Conservation (phyloP, 306 rosid genomes). For the Malus sieversii region DNA sequence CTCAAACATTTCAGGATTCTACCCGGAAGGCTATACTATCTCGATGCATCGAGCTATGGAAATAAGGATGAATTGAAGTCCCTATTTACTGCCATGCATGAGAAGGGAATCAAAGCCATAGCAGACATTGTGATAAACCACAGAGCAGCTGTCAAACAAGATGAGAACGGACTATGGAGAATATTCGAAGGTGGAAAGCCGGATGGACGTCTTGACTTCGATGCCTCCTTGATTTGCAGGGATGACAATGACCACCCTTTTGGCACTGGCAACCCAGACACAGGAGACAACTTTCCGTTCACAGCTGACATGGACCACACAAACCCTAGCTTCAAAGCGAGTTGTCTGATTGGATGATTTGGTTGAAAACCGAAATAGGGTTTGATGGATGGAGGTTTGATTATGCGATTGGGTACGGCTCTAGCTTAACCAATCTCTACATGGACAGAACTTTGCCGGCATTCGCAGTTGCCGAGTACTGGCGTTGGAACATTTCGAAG, state of each 20-base stretch:
- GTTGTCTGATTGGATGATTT: conserved; percentile 73
- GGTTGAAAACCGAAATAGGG: conserved; percentile 64
- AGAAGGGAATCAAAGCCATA: conserved; percentile 38
- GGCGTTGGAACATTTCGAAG: conserved; percentile 19
- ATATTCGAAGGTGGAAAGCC: conserved; percentile 64
- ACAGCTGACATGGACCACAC: conserved; percentile 46
- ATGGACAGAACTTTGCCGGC: conserved; percentile 40
- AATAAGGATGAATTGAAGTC: conserved; percentile 46
- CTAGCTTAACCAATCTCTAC: conserved; percentile 35
- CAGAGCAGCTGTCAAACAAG: conserved; percentile 52
- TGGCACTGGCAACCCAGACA: conserved; percentile 57
- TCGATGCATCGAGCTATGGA: conserved; percentile 56
- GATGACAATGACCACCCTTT: conserved; percentile 47
- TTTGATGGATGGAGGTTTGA: conserved; percentile 75
- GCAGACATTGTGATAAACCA: conserved; percentile 81
- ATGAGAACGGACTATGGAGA: conserved; percentile 42
- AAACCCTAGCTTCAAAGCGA: conserved; percentile 51
- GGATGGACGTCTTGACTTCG: conserved; percentile 55
- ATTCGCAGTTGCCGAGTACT: conserved; percentile 65
- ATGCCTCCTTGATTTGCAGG: conserved; percentile 46
- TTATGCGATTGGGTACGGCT: conserved; percentile 45
- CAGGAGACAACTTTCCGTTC: conserved; percentile 19
- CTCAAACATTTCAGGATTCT: conserved; percentile 32
- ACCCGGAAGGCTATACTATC: conserved; percentile 66
- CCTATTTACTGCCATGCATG: conserved; percentile 29